Conservation (phyloP, 2,329 filamentous ascomycete species). For the Aureobasidium sp. region DNA sequence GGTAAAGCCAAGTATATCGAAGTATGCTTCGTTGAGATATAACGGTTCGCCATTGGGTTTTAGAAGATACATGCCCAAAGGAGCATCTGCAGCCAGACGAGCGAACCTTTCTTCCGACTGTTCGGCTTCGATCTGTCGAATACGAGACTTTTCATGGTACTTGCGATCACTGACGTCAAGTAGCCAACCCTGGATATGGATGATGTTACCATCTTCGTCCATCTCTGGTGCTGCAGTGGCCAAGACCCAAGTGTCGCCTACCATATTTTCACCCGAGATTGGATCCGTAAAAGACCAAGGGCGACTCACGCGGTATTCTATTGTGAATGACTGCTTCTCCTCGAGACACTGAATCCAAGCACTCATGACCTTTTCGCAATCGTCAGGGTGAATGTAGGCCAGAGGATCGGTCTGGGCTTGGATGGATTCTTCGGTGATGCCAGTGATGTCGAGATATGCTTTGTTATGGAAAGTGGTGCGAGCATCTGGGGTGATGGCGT, state of each 20-base stretch:
- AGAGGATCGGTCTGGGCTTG: conserved; percentile 10
- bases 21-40: conserved; percentile 8
- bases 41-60: neutral
- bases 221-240: conserved; percentile 37
- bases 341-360: conserved; percentile 36
- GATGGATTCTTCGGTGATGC: conserved; percentile 26
- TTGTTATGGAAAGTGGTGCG: conserved; percentile 45
- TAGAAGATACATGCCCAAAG: conserved; percentile 17
- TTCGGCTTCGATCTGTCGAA: conserved; percentile 33
- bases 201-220: conserved; percentile 32
- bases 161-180: conserved; percentile 39
- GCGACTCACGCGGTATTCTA: conserved; percentile 43
- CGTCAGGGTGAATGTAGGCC: conserved; percentile 31
- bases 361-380: conserved; percentile 35
- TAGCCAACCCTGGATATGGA: conserved; percentile 36
- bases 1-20: neutral
- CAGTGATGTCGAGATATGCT: conserved; percentile 42
- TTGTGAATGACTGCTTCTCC: conserved; percentile 36
- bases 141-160: conserved; percentile 37
- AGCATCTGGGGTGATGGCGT: conserved; percentile 38
- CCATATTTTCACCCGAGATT: conserved; percentile 30
- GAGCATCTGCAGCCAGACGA: conserved; percentile 16
- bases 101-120: conserved; percentile 36
- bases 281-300: conserved; percentile 35
- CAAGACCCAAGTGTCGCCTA: conserved; percentile 36